phyloP scores from a whole-genome alignment of 805 yeast species.

The Yamadazyma takamatsuzukensis region DNA sequence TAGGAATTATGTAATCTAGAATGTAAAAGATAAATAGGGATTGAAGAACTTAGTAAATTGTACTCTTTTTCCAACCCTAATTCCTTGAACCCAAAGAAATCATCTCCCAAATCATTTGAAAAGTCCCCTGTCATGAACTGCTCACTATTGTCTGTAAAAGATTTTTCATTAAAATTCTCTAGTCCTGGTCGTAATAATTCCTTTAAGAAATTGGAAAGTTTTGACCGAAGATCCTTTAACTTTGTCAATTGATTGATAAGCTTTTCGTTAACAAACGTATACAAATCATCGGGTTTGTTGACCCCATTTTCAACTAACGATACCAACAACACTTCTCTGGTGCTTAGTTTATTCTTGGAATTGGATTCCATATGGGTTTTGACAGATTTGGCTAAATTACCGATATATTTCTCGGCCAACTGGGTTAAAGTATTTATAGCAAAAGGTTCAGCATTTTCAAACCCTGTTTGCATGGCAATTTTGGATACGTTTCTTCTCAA shows the following conservation, averaged over 20 bases:
- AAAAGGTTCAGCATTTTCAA: conserved; percentile 73
- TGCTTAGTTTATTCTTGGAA: conserved; percentile 39
- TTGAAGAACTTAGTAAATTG: conserved; percentile 75
- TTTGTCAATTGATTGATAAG: conserved; percentile 66
- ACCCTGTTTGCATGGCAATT: conserved; percentile 87
- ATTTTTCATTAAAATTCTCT: conserved; percentile 70
- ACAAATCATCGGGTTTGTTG: conserved; percentile 70
- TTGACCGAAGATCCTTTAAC: conserved; percentile 61
- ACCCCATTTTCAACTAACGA: conserved; percentile 85
- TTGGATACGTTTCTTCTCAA: conserved; percentile 70
- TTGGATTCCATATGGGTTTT: conserved; percentile 68
- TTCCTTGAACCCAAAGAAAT: conserved; percentile 95
- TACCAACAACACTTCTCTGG: conserved; percentile 49
- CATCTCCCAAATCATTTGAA: conserved; percentile 91
- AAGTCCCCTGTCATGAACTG: conserved; percentile 95
- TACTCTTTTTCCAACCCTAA: conserved; percentile 91
- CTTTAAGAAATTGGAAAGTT: conserved; percentile 68
- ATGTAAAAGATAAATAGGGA: conserved; percentile 86
- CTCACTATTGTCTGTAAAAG: conserved; percentile 86
- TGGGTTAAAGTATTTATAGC: conserved; percentile 82
- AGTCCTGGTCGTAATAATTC: conserved; percentile 79
- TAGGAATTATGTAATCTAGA: conserved; percentile 64
- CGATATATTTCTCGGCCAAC: conserved; percentile 75
- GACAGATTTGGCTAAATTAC: conserved; percentile 68
- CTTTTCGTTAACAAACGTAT: conserved; percentile 69